Base-by-base conservation (phyloP, 148 eudicot species). In the Fallopia convolvulus region DNA sequence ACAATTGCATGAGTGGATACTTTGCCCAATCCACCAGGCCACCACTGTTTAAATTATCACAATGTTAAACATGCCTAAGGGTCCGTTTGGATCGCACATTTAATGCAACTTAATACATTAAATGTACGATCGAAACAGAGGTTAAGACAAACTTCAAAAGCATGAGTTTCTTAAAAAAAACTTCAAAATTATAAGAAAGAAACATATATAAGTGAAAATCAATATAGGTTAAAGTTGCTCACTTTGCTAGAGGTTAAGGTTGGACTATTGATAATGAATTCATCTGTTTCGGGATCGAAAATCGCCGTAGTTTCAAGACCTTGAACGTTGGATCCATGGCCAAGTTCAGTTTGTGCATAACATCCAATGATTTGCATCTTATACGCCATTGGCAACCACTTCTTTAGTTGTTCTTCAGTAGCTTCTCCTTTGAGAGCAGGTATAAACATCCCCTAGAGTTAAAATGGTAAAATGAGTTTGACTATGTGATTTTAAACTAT, bases 1-100 rank as follows among this genome's bases (percentile, higher is more conserved):
- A 89, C 93, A 77, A 92, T 76, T 72, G 87, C 97, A 86, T 95
- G 99, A 2, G 97, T 95, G 41, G 99, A 89, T 33, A 88, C 85
- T 86, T 90, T 95, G 33, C 99, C 99, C 81, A 95, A 80, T 50
- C 99, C 99, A 80, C 99, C 99, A 77, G 99, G 99, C 99, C 99
- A 95, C 99, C 99, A 95, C 97, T 95, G 84, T 50, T 44, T 63
- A 84, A 30, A 79, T 74, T 15, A 44, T 72, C 21, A 48, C 48
- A 74, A 36, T 36, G 39, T 36, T 3, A 36, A 36, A 36, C 39
- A 36, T 26, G 30, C 0, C 1, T 26, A 26, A 26, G 30, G 30
- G 1, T 26, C 30, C 30, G 30, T 26, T 26, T 26, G 30, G 30
- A 26, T 26, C 30, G 30, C 30, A 26, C 30, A 26, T 26, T 26